Evolutionary conservation across 208 protist species (phyloP), one percentile per base, ranked within the genome.

Genomic region (Leishmania guyanensis): DNA sequence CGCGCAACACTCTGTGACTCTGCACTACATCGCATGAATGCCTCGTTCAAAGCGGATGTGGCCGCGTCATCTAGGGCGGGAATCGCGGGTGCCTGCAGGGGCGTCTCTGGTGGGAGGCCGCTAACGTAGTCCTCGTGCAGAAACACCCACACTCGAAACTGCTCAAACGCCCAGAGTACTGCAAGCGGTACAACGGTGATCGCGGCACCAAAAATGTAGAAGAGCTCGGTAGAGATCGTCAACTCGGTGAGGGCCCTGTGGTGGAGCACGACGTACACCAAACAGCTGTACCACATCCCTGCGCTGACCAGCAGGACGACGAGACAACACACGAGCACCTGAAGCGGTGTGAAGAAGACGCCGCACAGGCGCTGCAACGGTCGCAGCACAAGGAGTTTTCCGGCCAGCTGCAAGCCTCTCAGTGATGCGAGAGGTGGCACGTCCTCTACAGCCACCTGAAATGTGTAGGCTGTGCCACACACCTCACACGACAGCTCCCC

Each of bases 401-500:
- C 22, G 39, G 78, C 58, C 54, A 69, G 56, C 12, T 53, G 69
- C 43, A 65, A 62, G 22, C 81, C 75, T 53, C 33, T 36, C 5
- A 77, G 1, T 22, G 76, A 80, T 51, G 56, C 60, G 26, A 80
- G 69, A 9, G 76, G 56, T 20, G 81, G 76, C 20, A 51, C 36
- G 10, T 80, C 70, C 14, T 75, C 50, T 8, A 84, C 60, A 54
- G 70, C 75, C 20, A 84, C 51, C 33, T 84, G 69, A 26, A 84
- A 73, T 22, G 81, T 53, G 74, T 86, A 86, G 54, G 71, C 26
- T 26, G 53, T 53, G 58, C 75, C 74, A 64, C 83, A 86, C 54
- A 86, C 77, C 70, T 86, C 83, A 53, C 83, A 86, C 39, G 70
- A 60, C n/a, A 86, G 71, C 33, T 64, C 58, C 16, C 79, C 78